These are phyloP conservation scores for Nasturtium officinale DNA, from an alignment of 345 rosid species.

Conservation along the genomic window DNA sequence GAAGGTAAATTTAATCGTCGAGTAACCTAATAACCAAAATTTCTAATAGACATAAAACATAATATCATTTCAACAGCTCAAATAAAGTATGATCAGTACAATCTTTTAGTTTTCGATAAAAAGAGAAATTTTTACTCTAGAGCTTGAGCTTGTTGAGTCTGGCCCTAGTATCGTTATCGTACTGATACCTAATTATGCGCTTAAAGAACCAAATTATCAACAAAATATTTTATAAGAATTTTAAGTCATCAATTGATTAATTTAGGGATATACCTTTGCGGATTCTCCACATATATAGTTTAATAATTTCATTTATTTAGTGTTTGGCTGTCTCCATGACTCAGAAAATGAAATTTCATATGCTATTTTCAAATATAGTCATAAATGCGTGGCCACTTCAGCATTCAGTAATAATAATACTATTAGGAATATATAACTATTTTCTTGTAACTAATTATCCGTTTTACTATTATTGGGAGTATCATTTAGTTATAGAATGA, in stretches of 20 bases:
- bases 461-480: no score
- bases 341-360: constrained; percentile 20
- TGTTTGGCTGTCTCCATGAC: constrained; percentile 37
- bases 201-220: neutral
- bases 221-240: constrained; percentile 25
- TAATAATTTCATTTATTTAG: constrained; percentile 16
- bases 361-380: constrained; percentile 13
- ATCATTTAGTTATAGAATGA: neutral
- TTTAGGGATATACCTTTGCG: constrained; percentile 38
- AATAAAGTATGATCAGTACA: no score
- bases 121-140: neutral
- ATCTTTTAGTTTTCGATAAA: neutral
- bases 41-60: no score
- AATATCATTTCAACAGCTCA: no score
- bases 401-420: no score
- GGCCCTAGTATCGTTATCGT: neutral
- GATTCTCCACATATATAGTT: constrained; percentile 10
- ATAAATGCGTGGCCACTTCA: constrained; percentile 26
- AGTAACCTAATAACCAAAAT: no score
- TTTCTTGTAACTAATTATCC: neutral
- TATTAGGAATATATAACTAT: constrained; percentile 1
- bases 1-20: no score
- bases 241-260: constrained; percentile 22
- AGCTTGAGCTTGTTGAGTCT: constrained; percentile 33
- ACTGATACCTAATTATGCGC: constrained; percentile 3